Evolutionary conservation across 2,329 filamentous ascomycete genomes (phyloP), one percentile per base, ranked within the genome.

Genomic region (Tolypocladium endophyticum): DNA sequence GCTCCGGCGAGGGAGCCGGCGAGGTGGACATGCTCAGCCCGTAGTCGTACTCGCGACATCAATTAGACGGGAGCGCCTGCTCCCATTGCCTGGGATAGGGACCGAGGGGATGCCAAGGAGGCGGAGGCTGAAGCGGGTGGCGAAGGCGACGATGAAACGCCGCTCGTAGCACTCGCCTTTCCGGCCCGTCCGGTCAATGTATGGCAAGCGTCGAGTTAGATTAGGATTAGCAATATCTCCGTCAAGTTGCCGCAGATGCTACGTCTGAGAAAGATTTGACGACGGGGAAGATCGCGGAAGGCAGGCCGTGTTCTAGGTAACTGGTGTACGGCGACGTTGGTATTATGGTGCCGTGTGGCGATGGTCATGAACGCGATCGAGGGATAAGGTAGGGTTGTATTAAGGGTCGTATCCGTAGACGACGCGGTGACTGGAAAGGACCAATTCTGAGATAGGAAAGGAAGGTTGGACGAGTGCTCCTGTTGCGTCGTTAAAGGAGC

Each of bases 11-110:
- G 61, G 66, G 65, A 58, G 67, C 61, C 65, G 68, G 70, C 64
- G 69, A 67, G 56, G 65, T 66, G 64, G 69, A 66, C 71, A 72
- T 73, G 66, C 69, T 71, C 66, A 67, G 64, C 66, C 35, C 36
- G 43, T 41, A 35, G 14, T 55, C 47, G 50, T 36, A 23, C 50
- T 54, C 30, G 11, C 30, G 30, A 33, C 50, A 54, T n/a, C 50
- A 33, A 54, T 33, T 54, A 54, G 50, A 30, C 50, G 30, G 50
- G 50, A 36, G 50, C 50, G 30, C 16, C 50, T 23, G 50, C 50
- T 54, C 50, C 50, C 57, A 58, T 58, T 58, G 45, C 56, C 56
- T 36, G 18, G 30, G 50, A 36, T 11, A 33, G 20, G 30, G 50
- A 30, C 35, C 20, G 30, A 11, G 30, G 20, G 14, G 50, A 28